These are phyloP conservation scores for Paecilomyces niveus DNA, from an alignment of 2,329 filamentous ascomycete genomes.

Conservation along the genomic window DNA sequence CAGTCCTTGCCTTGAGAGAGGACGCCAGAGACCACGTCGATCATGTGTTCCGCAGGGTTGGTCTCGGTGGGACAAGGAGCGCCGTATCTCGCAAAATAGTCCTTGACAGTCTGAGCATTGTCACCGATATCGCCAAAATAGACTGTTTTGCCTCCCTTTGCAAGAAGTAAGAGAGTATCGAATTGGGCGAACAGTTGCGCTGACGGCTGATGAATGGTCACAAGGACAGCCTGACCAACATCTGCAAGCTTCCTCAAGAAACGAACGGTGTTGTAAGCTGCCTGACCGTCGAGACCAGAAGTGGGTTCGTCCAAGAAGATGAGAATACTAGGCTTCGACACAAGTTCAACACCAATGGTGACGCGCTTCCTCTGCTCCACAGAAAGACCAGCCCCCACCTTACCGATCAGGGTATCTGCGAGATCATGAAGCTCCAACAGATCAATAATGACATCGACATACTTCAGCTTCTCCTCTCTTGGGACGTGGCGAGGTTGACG, in stretches of 20 bases:
- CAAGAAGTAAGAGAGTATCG: conserved; percentile 61
- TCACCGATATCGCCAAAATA: conserved; percentile 64
- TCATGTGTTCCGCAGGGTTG: conserved; percentile 56
- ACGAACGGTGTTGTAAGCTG: conserved; percentile 58
- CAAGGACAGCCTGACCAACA: conserved; percentile 61
- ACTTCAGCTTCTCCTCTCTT: conserved; percentile 54
- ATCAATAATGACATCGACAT: conserved; percentile 58
- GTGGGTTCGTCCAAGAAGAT: conserved; percentile 67
- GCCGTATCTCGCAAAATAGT: conserved; percentile 60
- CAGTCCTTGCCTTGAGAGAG: conserved; percentile 53
- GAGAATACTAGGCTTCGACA: conserved; percentile 59
- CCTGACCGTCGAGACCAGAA: conserved; percentile 60
- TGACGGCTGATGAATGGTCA: conserved; percentile 64
- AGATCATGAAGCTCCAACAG: conserved; percentile 57
- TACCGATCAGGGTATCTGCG: conserved; percentile 55
- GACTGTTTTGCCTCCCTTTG: conserved; percentile 61
- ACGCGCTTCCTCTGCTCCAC: conserved; percentile 63
- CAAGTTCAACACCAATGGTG: conserved; percentile 66
- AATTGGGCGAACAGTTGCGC: conserved; percentile 62
- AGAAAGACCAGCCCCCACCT: conserved; percentile 38
- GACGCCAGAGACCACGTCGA: conserved; percentile 42
- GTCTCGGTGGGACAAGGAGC: conserved; percentile 55
- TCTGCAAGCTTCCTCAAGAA: conserved; percentile 60
- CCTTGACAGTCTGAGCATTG: conserved; percentile 54
- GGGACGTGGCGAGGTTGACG: conserved; percentile 49